Evolutionary conservation across 164 flowering plant genomes (phyloP), one percentile per base, ranked within the genome.

Genomic region (Saururus chinensis): DNA sequence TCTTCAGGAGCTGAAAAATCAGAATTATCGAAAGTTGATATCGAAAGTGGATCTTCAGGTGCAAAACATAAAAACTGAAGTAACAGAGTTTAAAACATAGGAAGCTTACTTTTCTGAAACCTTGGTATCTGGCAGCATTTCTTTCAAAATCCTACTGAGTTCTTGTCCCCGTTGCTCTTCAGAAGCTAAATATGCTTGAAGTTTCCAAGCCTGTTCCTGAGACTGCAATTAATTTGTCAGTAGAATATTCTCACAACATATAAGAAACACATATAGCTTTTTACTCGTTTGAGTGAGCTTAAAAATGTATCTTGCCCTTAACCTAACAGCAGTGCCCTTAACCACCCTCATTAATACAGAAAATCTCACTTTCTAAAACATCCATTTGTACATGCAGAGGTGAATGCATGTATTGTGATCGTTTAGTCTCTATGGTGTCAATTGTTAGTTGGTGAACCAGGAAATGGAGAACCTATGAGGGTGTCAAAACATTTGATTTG

Each of bases 1-100:
- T 86, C 95, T 68, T 92, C 98, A 45, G 70, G 69, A 25, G 93
- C 78, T 59, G 95, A 88, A 72, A 88, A 85, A 72, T 92, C 96
- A 40, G 95, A 87, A 72, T 86, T 76, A 70, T 89, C 96, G 75
- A 92, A 88, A 59, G 96, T 85, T 55, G 98, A 88, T 68, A 87
- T 76, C 12, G 98, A 92, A 56, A 89, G 89, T 68, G 89, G 87
- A 68, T 92, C 98, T 60, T 92, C 98, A 76, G 88, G 45, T 41
- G 11, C 45, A 41, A 41, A 9, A 41, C 8, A 41, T 41, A 9
- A 41, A 41, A 41, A 41, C 45, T 13, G 12, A 41, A 41, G 11
- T 8, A 41, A 41, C 45, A 41, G 45, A 41, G 12, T 8, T 8
- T 0, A 41, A 9, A 41, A 41, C 45, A n/a, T n/a, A n/a, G n/a